phyloP scores from a whole-genome alignment of 257 asterid species.

The Solanum gandarillasii region DNA sequence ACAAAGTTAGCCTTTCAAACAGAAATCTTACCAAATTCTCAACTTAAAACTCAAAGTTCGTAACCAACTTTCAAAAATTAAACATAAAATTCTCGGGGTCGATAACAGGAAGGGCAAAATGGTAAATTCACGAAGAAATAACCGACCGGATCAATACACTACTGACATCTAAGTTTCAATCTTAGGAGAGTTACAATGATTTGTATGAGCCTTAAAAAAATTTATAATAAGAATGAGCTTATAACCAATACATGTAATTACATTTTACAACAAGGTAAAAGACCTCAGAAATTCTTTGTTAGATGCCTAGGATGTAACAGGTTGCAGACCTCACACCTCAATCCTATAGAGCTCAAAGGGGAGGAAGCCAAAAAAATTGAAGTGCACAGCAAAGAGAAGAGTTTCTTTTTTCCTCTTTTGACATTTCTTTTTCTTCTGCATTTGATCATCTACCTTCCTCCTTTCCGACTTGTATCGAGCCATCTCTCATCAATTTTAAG shows the following conservation, averaged over 20 bases:
- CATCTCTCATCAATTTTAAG: conserved; percentile 21
- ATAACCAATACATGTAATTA: background rate
- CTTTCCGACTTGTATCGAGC: background rate
- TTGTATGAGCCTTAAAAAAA: background rate
- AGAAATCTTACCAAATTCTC: too few relatives aligned
- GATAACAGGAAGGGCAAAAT: too few relatives aligned
- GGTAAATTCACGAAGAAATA: too few relatives aligned
- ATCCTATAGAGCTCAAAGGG: background rate
- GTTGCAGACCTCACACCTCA: background rate
- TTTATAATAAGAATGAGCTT: background rate
- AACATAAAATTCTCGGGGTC: too few relatives aligned
- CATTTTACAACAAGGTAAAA: background rate
- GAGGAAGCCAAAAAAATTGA: background rate
- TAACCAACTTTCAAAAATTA: too few relatives aligned
- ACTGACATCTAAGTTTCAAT: background rate
- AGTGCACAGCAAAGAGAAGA: background rate
- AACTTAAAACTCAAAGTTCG: too few relatives aligned
- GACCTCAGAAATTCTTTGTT: background rate
- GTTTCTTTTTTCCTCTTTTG: background rate
- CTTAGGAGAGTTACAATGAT: background rate
- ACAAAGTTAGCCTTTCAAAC: too few relatives aligned
- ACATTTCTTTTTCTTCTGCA: background rate
- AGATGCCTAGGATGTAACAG: background rate
- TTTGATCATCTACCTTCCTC: conserved; percentile 4
- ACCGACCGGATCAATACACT: too few relatives aligned